Evolutionary conservation across 2,329 filamentous ascomycete genomes (phyloP).

Genomic region (Xylaria sp.): DNA sequence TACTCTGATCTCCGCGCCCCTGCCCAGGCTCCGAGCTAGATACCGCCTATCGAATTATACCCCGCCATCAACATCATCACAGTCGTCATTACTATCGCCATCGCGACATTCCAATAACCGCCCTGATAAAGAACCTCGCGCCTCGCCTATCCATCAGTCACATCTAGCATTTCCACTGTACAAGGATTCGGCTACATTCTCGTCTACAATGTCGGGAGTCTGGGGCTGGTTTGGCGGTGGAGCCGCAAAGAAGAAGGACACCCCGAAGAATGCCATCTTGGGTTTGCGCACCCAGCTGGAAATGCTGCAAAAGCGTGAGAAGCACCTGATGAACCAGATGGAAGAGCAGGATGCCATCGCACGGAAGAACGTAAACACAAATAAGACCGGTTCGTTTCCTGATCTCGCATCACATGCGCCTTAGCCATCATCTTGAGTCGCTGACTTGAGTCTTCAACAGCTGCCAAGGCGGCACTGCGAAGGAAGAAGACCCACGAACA

Average conservation of each 20-base stretch:
- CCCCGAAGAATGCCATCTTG: constrained; percentile 95
- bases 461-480: constrained; percentile 85
- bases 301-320: constrained; percentile 97
- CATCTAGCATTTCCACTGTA: constrained; percentile 2
- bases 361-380: constrained; percentile 83
- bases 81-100: constrained; percentile 18
- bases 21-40: constrained; percentile 12
- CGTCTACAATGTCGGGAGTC: constrained; percentile 64
- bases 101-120: not conserved
- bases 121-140: not conserved
- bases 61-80: constrained; percentile 31
- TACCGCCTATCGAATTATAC: constrained; percentile 28
- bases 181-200: constrained; percentile 16
- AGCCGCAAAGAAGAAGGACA: constrained; percentile 86
- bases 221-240: constrained; percentile 93
- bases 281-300: constrained; percentile 86
- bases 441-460: constrained; percentile 53
- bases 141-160: not conserved
- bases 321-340: constrained; percentile 88
- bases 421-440: constrained; percentile 25
- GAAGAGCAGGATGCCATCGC: constrained; percentile 89
- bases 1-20: not conserved
- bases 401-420: constrained; percentile 8
- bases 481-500: constrained; percentile 95
- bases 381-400: constrained; percentile 80